phyloP scores from a whole-genome alignment of 1,139 yeast genomes.

The Taphrina wiesneri region DNA sequence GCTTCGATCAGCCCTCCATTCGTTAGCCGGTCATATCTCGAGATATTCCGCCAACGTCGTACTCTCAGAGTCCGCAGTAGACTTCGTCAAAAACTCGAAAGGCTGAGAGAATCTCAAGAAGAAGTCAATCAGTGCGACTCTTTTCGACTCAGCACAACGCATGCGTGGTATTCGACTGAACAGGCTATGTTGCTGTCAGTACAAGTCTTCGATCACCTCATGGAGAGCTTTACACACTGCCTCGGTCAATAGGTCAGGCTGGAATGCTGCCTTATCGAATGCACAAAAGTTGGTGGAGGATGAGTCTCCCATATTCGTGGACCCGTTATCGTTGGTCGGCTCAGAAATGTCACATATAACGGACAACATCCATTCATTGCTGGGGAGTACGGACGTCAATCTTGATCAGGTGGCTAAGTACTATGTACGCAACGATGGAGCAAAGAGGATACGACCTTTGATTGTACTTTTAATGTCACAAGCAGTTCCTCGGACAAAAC shows the following conservation, averaged over 20 bases:
- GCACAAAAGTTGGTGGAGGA: slow-evolving; percentile 85
- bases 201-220: no score
- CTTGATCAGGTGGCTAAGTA: slow-evolving; percentile 86
- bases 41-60: no score
- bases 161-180: background rate
- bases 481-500: slow-evolving; percentile 70
- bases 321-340: slow-evolving; percentile 90
- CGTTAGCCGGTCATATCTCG: no score
- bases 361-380: slow-evolving; percentile 75
- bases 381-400: slow-evolving; percentile 93
- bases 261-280: slow-evolving; percentile 19
- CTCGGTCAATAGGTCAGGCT: background rate
- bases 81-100: no score
- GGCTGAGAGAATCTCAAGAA: no score
- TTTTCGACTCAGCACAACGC: background rate
- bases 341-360: slow-evolving; percentile 92
- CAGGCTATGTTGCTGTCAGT: background rate
- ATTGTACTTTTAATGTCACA: slow-evolving; percentile 79
- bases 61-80: no score
- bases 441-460: slow-evolving; percentile 85
- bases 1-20: no score
- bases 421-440: slow-evolving; percentile 91
- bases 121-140: no score
- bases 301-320: slow-evolving; percentile 50
- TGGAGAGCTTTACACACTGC: background rate